Conservation (phyloP, 2,329 filamentous ascomycete genomes). For the Sporothrix schenckii region DNA sequence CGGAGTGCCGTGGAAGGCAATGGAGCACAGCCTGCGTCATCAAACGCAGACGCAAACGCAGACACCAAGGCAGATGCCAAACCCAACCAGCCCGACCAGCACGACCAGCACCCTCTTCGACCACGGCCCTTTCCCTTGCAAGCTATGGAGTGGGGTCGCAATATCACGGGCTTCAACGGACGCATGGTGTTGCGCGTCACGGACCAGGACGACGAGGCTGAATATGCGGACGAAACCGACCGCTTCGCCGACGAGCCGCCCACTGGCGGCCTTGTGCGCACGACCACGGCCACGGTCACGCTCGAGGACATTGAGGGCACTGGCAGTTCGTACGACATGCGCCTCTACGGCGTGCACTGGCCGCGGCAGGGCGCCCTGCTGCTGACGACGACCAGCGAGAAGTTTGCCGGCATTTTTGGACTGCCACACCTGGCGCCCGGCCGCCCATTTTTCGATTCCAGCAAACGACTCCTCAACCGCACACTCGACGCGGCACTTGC, state of each 20-base stretch:
- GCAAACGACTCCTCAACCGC: constrained; percentile 69
- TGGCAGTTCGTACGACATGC: constrained; percentile 77
- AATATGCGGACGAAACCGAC: constrained; percentile 46
- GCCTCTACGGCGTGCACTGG: constrained; percentile 84
- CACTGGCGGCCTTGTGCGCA: constrained; percentile 62
- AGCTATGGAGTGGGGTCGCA: constrained; percentile 68
- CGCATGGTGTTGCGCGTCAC: constrained; percentile 70
- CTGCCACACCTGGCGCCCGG: constrained; percentile 77
- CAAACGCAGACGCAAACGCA: neutral
- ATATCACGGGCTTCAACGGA: constrained; percentile 74
- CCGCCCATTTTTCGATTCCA: constrained; percentile 58
- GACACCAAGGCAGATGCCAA: neutral
- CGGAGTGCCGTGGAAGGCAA: neutral
- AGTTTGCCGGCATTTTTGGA: constrained; percentile 88
- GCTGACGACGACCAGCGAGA: constrained; percentile 87
- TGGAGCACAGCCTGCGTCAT: neutral
- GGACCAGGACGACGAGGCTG: constrained; percentile 50
- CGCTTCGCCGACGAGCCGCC: constrained; percentile 42
- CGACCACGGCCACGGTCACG: constrained; percentile 69
- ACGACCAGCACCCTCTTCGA: neutral
- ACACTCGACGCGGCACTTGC: constrained; percentile 70
- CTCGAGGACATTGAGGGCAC: constrained; percentile 71
- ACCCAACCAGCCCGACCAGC: neutral
- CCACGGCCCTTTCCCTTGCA: neutral
- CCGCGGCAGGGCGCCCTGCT: constrained; percentile 76